Percentiles rank a stretch among this genome's conserved stretches.
Conservation (phyloP, 1,139 yeast species). For the Magnusiomyces magnusii region DNA sequence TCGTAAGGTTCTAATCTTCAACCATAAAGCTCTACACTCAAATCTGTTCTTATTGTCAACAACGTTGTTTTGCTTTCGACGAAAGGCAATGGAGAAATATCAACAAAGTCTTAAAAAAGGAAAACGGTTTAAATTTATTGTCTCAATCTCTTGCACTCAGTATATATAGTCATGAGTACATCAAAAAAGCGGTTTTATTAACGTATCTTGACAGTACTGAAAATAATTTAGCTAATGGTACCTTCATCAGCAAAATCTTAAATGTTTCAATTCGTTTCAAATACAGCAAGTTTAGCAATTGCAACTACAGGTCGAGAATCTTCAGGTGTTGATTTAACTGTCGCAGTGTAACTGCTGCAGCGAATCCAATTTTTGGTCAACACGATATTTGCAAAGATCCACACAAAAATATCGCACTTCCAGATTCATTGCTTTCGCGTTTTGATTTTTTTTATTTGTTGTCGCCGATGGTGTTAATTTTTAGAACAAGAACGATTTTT, state of each 20-base stretch:
- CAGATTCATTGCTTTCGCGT: conserved; percentile 94
- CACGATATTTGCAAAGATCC: conserved; percentile 96
- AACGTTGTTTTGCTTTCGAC: conserved; percentile 86
- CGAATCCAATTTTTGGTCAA: conserved; percentile 96
- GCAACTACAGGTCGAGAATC: conserved; percentile 99
- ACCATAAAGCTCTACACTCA: conserved; percentile 52
- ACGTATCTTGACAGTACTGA: conserved; percentile 94
- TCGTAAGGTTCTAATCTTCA: conserved; percentile 69
- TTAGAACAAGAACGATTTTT: conserved; percentile 20
- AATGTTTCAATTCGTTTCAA: conserved; percentile 83
- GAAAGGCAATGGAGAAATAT: conserved; percentile 73
- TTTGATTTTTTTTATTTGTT: conserved; percentile 87
- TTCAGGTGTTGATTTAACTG: conserved; percentile 98
- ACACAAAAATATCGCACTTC: conserved; percentile 91
- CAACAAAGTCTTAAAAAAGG: conserved; percentile 62
- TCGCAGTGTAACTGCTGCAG: conserved; percentile 97
- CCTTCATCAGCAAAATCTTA: conserved; percentile 99
- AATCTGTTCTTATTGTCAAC: conserved; percentile 75
- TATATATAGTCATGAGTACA: conserved; percentile 86
- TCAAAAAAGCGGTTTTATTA: conserved; percentile 83
- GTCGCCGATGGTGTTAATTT: conserved; percentile 95
- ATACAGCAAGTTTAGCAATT: conserved; percentile 91
- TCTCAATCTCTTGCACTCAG: conserved; percentile 92
- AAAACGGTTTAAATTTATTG: conserved; percentile 67
- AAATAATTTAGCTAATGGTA: conserved; percentile 88